Percentiles rank a stretch among this genome's conserved stretches.
These are phyloP conservation scores for Vigna radiata DNA, from an alignment of 306 rosid species.

Conservation along the genomic window DNA sequence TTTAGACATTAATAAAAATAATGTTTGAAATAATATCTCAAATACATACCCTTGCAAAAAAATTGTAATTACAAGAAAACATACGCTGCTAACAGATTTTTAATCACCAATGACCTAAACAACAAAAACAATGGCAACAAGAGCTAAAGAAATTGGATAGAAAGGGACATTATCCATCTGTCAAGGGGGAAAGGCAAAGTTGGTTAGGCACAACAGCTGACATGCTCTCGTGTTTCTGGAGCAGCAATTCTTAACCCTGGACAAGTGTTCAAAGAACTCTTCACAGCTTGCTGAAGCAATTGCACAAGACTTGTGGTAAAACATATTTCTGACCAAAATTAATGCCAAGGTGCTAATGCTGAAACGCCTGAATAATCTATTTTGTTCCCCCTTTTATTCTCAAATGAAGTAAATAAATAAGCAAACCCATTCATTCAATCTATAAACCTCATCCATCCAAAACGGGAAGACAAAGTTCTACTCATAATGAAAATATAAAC, in stretches of 20 bases:
- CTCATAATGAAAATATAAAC: conserved; percentile 38
- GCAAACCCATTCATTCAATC: conserved; percentile 50
- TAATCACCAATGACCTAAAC: conserved; percentile 2
- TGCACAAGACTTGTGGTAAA: conserved; percentile 30
- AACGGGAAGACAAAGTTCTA: conserved; percentile 37
- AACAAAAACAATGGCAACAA: conserved; percentile 37
- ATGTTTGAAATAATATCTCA: not conserved
- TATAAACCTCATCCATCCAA: conserved; percentile 43
- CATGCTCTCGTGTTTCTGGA: conserved; percentile 4
- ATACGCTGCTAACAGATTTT: not conserved
- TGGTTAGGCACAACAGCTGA: conserved; percentile 26
- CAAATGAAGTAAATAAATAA: conserved; percentile 48
- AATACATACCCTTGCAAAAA: conserved; percentile 28
- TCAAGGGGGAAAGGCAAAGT: conserved; percentile 7
- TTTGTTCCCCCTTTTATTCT: conserved; percentile 43
- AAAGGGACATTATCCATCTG: not conserved
- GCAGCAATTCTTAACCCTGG: conserved; percentile 34
- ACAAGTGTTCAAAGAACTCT: conserved; percentile 20
- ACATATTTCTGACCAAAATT: conserved; percentile 37
- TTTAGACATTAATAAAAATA: conserved; percentile 11
- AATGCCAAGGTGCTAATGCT: conserved; percentile 34
- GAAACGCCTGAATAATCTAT: conserved; percentile 40
- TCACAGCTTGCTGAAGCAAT: conserved; percentile 41
- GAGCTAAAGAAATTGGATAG: not conserved
- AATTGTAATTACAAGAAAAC: conserved; percentile 41